Base-by-base conservation (phyloP, 352 stramenopile species). In the Globisporangium splendens region DNA sequence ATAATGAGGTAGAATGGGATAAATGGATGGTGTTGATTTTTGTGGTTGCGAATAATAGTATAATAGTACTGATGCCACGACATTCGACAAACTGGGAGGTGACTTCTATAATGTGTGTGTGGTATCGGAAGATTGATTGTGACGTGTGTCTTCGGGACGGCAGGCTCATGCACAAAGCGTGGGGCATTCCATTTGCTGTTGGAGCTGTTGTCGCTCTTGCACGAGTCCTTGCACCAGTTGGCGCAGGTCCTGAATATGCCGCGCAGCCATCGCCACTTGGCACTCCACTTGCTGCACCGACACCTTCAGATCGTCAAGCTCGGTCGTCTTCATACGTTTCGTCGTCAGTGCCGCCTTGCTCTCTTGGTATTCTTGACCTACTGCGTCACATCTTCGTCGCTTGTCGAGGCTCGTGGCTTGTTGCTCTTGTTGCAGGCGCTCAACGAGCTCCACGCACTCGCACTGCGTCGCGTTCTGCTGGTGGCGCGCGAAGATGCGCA, bases 171-270 rank as follows among this genome's bases (percentile, higher is more conserved):
- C 47, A 21, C 47, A 47, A 41, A 55, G n/a, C 48, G 28, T 39
- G 8, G 28, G 24, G 46, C 14, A 4, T 14, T 15, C 21, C 11
- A 14, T 21, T 49, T 46, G 54, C 12, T 44, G 15, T 41, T 54
- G 21, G 24, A 43, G 11, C 42, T 15, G 46, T 3, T 18, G 38
- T 20, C 28, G 47, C 47, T 56, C 13, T 17, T 31, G 8, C 18
- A 50, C 24, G n/a, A 42, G 24, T 22, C 47, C 49, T 7, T 56
- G 20, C 46, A 56, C 3, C 14, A 56, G 35, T 38, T 46, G 38
- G 13, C 41, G 56, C 33, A 62, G 41, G 21, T 62, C 47, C 12
- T 62, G 56, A 28, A 62, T 56, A 20, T 62, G 56, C 38, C 41
- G 49, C 31, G 56, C 43, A 5, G 56, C 56, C 0, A 21, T 62